phyloP scores from a whole-genome alignment of 2,329 filamentous ascomycete genomes.

The Cladosporium velox region DNA sequence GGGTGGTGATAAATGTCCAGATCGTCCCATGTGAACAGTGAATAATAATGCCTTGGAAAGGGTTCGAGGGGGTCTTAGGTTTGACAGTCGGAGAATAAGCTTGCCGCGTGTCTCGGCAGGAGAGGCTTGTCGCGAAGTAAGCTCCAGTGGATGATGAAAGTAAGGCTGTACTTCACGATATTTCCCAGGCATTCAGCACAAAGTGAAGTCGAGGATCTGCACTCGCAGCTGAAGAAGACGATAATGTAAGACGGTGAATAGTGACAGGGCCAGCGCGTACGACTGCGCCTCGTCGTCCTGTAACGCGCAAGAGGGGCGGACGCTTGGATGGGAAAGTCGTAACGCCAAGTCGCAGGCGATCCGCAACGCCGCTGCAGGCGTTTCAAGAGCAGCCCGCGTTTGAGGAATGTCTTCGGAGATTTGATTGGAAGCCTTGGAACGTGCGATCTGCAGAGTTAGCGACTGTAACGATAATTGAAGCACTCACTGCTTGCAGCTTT shows the following conservation, averaged over 20 bases:
- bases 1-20: not conserved
- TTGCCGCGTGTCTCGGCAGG: constrained; percentile 16
- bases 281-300: constrained; percentile 1
- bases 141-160: not conserved
- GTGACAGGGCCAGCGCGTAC: not conserved
- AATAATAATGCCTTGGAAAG: not conserved
- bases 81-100: constrained; percentile 9
- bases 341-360: constrained; percentile 2
- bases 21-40: constrained; percentile 13
- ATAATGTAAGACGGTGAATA: not conserved
- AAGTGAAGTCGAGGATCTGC: not conserved
- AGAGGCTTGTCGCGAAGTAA: constrained; percentile 17
- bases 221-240: not conserved
- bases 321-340: not conserved
- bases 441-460: not conserved
- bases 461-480: not conserved
- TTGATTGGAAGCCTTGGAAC: not conserved
- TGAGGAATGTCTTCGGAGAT: constrained; percentile 6
- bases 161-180: not conserved
- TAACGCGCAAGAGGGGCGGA: not conserved
- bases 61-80: constrained; percentile 3
- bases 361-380: not conserved
- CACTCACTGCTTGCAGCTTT: not conserved
- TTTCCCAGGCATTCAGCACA: not conserved
- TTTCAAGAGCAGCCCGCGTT: constrained; percentile 5